Evolutionary conservation across 495 filamentous ascomycete genomes (phyloP).

Genomic region (Parachaetomium inaequale): DNA sequence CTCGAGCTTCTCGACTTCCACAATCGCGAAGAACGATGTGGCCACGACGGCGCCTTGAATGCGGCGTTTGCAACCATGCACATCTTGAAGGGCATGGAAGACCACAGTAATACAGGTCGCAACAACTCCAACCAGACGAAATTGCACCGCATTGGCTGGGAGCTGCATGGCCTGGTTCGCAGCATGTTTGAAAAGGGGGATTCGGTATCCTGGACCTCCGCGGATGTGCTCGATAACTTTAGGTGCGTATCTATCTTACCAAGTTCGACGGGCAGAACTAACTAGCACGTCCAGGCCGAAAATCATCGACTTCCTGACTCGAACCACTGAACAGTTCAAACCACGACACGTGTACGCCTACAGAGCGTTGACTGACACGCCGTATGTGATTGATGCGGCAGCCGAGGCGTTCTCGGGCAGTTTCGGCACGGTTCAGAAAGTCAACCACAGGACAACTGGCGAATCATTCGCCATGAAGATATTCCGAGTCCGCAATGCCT

Average conservation of each 20-base stretch:
- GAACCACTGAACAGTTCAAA: not conserved
- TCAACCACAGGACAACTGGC: not conserved
- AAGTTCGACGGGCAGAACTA: no score
- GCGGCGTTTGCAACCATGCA: not conserved
- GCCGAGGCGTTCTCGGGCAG: not conserved
- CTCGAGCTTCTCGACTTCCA: not conserved
- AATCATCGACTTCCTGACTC: not conserved
- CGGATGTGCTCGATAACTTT: no score
- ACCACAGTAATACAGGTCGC: no score
- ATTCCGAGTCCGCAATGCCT: not conserved
- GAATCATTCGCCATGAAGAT: not conserved
- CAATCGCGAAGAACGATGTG: not conserved
- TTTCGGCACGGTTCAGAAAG: not conserved
- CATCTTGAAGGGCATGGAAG: no score
- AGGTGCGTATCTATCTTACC: no score
- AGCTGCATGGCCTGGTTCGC: no score
- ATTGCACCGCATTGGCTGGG: no score
- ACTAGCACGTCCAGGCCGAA: not conserved
- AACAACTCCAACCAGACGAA: no score
- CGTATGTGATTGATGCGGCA: not conserved
- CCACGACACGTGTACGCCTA: not conserved
- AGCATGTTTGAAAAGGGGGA: no score
- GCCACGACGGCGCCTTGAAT: not conserved
- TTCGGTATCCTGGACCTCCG: no score
- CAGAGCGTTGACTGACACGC: not conserved